These are phyloP conservation scores for Vigna nakashimae DNA, from an alignment of 306 rosid species.

Conservation along the genomic window DNA sequence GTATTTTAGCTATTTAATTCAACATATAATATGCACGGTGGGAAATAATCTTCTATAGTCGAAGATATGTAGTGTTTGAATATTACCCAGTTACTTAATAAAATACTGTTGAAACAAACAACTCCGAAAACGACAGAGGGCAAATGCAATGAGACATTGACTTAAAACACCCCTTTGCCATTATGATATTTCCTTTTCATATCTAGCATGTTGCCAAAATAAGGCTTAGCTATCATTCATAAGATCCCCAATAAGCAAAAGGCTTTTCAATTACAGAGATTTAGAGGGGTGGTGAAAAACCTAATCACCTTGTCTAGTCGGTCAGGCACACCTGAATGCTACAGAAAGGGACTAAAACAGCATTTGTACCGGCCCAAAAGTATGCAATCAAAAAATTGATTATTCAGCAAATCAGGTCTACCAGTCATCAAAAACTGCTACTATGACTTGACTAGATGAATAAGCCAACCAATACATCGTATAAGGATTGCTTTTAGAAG, in stretches of 20 bases:
- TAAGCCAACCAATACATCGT: conserved; percentile 30
- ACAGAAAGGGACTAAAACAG: conserved; percentile 55
- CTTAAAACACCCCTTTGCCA: conserved; percentile 38
- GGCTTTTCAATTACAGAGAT: conserved; percentile 39
- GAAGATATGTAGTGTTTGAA: conserved; percentile 30
- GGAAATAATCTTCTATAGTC: conserved; percentile 20
- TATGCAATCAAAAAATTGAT: conserved; percentile 39
- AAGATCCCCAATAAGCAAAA: conserved; percentile 48
- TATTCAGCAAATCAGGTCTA: conserved; percentile 32
- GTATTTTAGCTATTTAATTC: conserved; percentile 45
- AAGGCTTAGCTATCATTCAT: conserved; percentile 47
- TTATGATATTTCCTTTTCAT: conserved; percentile 35
- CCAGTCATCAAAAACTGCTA: conserved; percentile 46
- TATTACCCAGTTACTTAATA: conserved; percentile 34
- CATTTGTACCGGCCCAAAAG: conserved; percentile 39
- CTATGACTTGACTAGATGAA: conserved; percentile 42
- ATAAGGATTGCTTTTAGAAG: not conserved
- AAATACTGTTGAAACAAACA: conserved; percentile 21
- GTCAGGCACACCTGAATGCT: conserved; percentile 44
- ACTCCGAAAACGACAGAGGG: conserved; percentile 31
- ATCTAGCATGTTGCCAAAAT: conserved; percentile 42
- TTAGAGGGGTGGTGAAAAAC: conserved; percentile 50
- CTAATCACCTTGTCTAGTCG: conserved; percentile 45
- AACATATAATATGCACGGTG: conserved; percentile 24
- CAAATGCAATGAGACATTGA: conserved; percentile 37